Conservation (phyloP, 768 basidiomycete species). For the Roridomyces roridus region DNA sequence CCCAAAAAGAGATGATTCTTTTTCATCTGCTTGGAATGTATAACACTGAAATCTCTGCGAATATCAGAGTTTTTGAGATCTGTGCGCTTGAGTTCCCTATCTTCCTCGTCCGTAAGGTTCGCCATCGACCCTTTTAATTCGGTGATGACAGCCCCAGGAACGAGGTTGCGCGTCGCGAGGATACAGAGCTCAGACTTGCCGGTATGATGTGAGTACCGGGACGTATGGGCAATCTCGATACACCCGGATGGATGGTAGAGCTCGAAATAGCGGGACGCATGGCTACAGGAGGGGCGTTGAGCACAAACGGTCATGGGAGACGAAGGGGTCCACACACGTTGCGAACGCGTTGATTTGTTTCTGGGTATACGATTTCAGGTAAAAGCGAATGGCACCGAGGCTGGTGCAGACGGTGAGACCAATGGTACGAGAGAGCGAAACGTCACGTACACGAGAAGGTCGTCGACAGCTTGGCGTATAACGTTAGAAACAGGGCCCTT, state of each 20-base stretch:
- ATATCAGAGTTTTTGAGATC: conserved; percentile 78
- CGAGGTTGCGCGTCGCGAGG: conserved; percentile 75
- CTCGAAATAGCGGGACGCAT: conserved; percentile 89
- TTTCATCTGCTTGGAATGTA: conserved; percentile 91
- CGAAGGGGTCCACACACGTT: conserved; percentile 67
- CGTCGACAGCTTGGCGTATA: conserved; percentile 77
- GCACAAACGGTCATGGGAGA: conserved; percentile 27
- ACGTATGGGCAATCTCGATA: conserved; percentile 90
- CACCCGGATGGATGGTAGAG: conserved; percentile 83
- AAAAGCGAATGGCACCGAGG: conserved; percentile 77
- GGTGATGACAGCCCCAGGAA: conserved; percentile 75
- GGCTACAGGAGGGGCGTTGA: conserved; percentile 51
- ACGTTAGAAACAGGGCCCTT: conserved; percentile 62
- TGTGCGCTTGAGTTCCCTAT: conserved; percentile 84
- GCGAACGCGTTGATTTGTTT: conserved; percentile 91
- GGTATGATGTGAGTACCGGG: conserved; percentile 84
- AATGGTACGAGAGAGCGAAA: conserved; percentile 28
- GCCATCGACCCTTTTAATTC: conserved; percentile 93
- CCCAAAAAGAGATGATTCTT: conserved; percentile 92
- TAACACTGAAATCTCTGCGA: conserved; percentile 88
- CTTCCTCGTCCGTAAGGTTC: conserved; percentile 84
- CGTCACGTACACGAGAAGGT: conserved; percentile 71
- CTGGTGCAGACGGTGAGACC: conserved; percentile 46
- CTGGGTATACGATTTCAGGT: conserved; percentile 75
- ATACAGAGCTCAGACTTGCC: conserved; percentile 92